Evolutionary conservation across 2,329 filamentous ascomycete species (phyloP).

Genomic region (Aureobasidium sp.): DNA sequence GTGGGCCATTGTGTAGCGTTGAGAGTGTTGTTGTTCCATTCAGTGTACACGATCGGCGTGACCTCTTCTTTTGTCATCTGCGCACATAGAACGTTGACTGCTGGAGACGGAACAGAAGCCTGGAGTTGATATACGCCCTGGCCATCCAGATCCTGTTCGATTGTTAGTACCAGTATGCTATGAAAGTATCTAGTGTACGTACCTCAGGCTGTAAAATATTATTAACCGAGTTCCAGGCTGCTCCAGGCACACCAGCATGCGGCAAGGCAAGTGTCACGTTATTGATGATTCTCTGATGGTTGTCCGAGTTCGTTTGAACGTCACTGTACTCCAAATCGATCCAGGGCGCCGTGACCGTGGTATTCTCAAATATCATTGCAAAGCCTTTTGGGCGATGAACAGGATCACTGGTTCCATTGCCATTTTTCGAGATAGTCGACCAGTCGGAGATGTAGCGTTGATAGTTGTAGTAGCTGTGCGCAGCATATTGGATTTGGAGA

Average conservation of each 20-base stretch:
- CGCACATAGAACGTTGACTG: conserved; percentile 64
- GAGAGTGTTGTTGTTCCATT: conserved; percentile 41
- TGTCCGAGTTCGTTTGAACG: conserved; percentile 45
- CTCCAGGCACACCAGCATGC: conserved; percentile 58
- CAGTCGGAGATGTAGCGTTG: conserved; percentile 52
- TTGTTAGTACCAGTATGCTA: background rate
- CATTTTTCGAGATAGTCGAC: conserved; percentile 38
- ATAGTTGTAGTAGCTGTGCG: conserved; percentile 62
- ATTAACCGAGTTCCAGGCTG: conserved; percentile 54
- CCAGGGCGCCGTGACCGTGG: conserved; percentile 61
- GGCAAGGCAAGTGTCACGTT: conserved; percentile 73
- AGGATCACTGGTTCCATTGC: conserved; percentile 36
- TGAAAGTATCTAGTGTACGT: conserved; percentile 17
- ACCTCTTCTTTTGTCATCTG: conserved; percentile 55
- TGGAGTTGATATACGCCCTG: conserved; percentile 59
- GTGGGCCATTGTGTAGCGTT: conserved; percentile 20
- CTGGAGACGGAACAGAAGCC: conserved; percentile 62
- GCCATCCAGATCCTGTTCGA: conserved; percentile 40
- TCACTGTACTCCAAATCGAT: conserved; percentile 46
- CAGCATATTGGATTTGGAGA: conserved; percentile 59
- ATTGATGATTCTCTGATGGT: conserved; percentile 54
- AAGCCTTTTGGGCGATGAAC: conserved; percentile 48
- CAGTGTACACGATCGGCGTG: conserved; percentile 53
- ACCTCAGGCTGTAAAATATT: conserved; percentile 58
- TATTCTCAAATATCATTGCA: conserved; percentile 62